Evolutionary conservation across 371 early-diverging fungal genomes (phyloP), one percentile per base, ranked within the genome.

Genomic region (Haplosporangium sp.): DNA sequence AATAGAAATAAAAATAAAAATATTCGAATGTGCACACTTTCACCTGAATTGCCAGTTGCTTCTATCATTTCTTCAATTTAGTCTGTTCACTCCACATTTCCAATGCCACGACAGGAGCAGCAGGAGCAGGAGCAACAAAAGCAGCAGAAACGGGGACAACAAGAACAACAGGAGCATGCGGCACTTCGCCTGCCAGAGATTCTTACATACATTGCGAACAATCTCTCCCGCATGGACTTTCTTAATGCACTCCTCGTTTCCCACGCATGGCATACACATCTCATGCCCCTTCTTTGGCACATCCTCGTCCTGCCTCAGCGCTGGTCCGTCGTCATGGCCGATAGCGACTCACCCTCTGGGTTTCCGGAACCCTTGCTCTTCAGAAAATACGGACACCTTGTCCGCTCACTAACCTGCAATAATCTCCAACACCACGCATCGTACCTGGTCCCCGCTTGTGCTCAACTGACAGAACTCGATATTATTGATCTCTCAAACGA

Each of bases 241-340:
- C 36, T 67, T 16, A 8, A 42, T 16, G 54, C 54, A 11, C 12
- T 59, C n/a, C 54, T 54, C 13, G 67, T 67, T 48, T 67, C 42
- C 11, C 67, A 48, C 21, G 37, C 54, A 7, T 69, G 70, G 70
- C 58, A 69, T 40, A 36, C 59, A 18, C 58, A 58, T 38, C 59
- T 69, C 16, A n/a, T 59, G 18, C 63, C 63, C 3, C 59, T 69
- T 5, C 59, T 69, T 3, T 69, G 70, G 70, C 70, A 59, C 54
- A 45, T 53, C 11, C 45, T 69, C 20, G 45, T 38, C 16, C 54
- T 69, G 12, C 70, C 70, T 5, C 63, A 53, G 21, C 62, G 63
- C 23, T 62, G 48, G 54, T 64, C 36, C 23, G 37, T 58, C 40
- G 45, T 58, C 36, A 62, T 52, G 42, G 52, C 53, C 23, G 62